These are phyloP conservation scores for Arachnomyces sp. DNA, from an alignment of 2,329 filamentous ascomycete genomes.

Conservation along the genomic window DNA sequence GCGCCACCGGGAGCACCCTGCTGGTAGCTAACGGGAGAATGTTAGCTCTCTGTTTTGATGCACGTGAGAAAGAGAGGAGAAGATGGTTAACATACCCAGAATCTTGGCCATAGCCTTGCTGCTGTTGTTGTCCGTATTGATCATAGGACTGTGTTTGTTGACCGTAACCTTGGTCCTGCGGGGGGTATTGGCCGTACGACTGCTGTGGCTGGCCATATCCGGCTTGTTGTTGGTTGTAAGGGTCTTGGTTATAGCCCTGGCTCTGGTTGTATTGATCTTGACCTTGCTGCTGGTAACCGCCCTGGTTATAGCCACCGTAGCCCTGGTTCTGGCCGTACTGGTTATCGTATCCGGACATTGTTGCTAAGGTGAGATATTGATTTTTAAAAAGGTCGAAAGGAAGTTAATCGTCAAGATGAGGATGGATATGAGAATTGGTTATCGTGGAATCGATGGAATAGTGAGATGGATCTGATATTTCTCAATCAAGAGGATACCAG, in stretches of 20 bases:
- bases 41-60: slow-evolving; percentile 11
- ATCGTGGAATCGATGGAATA: no score
- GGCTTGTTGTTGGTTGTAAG: slow-evolving; percentile 14
- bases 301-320: slow-evolving; percentile 20
- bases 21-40: slow-evolving; percentile 1
- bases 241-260: slow-evolving; percentile 20
- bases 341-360: slow-evolving; percentile 13
- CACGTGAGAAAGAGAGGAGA: background rate
- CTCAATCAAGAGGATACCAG: no score
- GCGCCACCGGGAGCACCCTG: slow-evolving; percentile 29
- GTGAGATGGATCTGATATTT: no score
- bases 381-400: slow-evolving; percentile 1
- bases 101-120: slow-evolving; percentile 10
- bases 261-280: slow-evolving; percentile 21
- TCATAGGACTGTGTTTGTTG: slow-evolving; percentile 12
- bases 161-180: slow-evolving; percentile 13
- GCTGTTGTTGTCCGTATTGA: slow-evolving; percentile 14
- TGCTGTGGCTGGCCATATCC: slow-evolving; percentile 14
- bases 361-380: slow-evolving; percentile 6
- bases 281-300: slow-evolving; percentile 20
- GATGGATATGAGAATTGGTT: no score
- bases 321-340: slow-evolving; percentile 4
- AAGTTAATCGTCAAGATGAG: background rate
- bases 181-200: slow-evolving; percentile 14
- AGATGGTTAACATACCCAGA: slow-evolving; percentile 8